phyloP scores from a whole-genome alignment of 2,329 filamentous ascomycete species.

The Exophiala xenobiotica region DNA sequence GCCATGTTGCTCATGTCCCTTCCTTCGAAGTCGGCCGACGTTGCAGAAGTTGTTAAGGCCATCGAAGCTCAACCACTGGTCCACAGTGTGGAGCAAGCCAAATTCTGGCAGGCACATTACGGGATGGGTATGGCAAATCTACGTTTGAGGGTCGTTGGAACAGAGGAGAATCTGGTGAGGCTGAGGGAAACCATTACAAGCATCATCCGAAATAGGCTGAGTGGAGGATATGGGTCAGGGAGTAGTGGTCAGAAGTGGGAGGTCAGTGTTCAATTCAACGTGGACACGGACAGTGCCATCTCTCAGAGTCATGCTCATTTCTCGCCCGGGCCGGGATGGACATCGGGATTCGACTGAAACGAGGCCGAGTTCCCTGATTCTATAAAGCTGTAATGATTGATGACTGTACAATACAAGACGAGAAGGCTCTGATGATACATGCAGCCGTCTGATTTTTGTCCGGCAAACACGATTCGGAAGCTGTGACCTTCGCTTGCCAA shows the following conservation, averaged over 20 bases:
- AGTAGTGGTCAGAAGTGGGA: slow-evolving; percentile 79
- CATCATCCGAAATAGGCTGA: slow-evolving; percentile 79
- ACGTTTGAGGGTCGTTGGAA: slow-evolving; percentile 68
- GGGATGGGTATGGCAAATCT: slow-evolving; percentile 94
- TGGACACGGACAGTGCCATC: slow-evolving; percentile 40
- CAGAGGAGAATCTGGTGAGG: slow-evolving; percentile 68
- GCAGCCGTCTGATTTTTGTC: no score
- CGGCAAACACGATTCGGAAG: no score
- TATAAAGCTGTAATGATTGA: slow-evolving; percentile 7
- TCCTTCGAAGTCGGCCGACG: slow-evolving; percentile 51
- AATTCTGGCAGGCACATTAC: slow-evolving; percentile 99
- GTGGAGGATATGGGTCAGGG: slow-evolving; percentile 80
- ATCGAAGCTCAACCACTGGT: slow-evolving; percentile 79
- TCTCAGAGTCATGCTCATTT: slow-evolving; percentile 24
- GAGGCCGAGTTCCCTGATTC: neutral
- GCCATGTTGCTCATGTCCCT: slow-evolving; percentile 97
- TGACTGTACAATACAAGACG: no score
- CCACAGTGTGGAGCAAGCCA: slow-evolving; percentile 77
- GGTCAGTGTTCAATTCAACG: slow-evolving; percentile 77
- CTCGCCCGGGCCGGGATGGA: slow-evolving; percentile 11
- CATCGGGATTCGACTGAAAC: neutral
- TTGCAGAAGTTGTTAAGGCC: slow-evolving; percentile 75
- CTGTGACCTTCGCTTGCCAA: no score
- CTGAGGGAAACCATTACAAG: slow-evolving; percentile 74
- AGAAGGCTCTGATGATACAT: no score